phyloP scores from a whole-genome alignment of 2,329 filamentous ascomycete genomes.

The Grosmannia clavigera region DNA sequence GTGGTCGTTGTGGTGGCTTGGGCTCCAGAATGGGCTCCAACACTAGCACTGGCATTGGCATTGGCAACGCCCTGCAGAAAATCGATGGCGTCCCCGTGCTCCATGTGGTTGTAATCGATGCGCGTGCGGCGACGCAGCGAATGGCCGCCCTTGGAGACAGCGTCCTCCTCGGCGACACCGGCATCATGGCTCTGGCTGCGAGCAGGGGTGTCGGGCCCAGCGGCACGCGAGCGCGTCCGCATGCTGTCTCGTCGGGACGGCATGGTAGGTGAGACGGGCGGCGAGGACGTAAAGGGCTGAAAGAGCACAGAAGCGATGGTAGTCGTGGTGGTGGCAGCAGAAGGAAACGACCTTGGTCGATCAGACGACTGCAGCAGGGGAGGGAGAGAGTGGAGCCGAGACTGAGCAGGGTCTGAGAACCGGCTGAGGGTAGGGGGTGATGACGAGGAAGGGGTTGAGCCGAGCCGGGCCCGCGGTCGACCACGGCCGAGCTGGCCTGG shows the following conservation, averaged over 20 bases:
- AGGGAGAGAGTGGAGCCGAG: not conserved
- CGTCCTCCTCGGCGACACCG: conserved; percentile 26
- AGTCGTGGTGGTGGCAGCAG: not conserved
- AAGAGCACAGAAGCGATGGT: conserved; percentile 13
- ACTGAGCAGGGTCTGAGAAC: not conserved
- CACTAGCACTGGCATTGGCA: conserved; percentile 9
- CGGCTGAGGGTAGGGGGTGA: conserved; percentile 15
- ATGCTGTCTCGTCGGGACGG: conserved; percentile 11
- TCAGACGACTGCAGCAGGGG: not conserved
- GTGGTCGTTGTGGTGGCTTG: conserved; percentile 19
- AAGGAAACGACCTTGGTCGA: not conserved
- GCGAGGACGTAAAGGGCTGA: conserved; percentile 25
- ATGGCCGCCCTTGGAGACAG: conserved; percentile 43
- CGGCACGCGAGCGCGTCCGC: conserved; percentile 32
- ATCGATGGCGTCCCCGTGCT: conserved; percentile 29
- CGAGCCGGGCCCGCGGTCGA: not conserved
- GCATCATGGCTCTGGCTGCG: conserved; percentile 27
- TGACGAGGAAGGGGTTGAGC: conserved; percentile 5
- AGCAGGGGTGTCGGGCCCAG: conserved; percentile 23
- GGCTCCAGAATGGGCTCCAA: not conserved
- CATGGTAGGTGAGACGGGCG: conserved; percentile 18
- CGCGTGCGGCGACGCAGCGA: conserved; percentile 43
- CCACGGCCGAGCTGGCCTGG: not conserved
- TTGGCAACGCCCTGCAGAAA: conserved; percentile 9
- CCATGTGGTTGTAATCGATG: conserved; percentile 44